A percentile compares a stretch with the other conserved stretches of the same genome.
phyloP scores from a whole-genome alignment of 1,284 basidiomycete species.

The Sporisorium sorghi region DNA sequence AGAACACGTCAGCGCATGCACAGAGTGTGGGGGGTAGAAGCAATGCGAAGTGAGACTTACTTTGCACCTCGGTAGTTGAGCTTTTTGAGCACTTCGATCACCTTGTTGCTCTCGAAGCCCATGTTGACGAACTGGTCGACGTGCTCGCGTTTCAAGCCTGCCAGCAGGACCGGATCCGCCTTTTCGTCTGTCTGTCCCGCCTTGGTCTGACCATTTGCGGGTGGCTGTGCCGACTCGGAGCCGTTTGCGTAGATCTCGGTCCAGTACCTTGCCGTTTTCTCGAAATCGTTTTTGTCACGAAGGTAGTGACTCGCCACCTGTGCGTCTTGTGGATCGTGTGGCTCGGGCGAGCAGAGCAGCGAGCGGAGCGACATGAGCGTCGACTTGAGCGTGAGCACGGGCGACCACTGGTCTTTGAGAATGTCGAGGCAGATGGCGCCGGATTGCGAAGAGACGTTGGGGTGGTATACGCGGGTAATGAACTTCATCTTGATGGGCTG shows the following conservation, averaged over 20 bases:
- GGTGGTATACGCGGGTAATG: slow-evolving; percentile 86
- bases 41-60: slow-evolving; percentile 69
- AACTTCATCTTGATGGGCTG: slow-evolving; percentile 91
- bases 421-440: slow-evolving; percentile 89
- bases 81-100: slow-evolving; percentile 87
- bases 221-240: slow-evolving; percentile 45
- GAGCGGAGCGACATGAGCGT: slow-evolving; percentile 96
- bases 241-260: slow-evolving; percentile 65
- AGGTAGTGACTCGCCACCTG: slow-evolving; percentile 93
- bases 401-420: slow-evolving; percentile 73
- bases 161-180: slow-evolving; percentile 69
- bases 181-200: slow-evolving; percentile 49
- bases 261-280: slow-evolving; percentile 94
- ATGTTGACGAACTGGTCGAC: slow-evolving; percentile 71
- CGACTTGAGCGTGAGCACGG: slow-evolving; percentile 85
- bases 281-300: slow-evolving; percentile 85
- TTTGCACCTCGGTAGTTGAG: slow-evolving; percentile 90
- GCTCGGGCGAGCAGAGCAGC: slow-evolving; percentile 94
- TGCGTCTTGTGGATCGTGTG: slow-evolving; percentile 96
- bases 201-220: slow-evolving; percentile 54
- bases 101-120: slow-evolving; percentile 79
- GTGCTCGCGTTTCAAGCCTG: slow-evolving; percentile 71
- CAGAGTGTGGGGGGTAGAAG: neutral
- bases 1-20: slow-evolving; percentile 9
- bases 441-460: slow-evolving; percentile 92